Evolutionary conservation across 805 yeast genomes (phyloP), one percentile per base, ranked within the genome.

Genomic region (Blastobotrys mokoenaii): DNA sequence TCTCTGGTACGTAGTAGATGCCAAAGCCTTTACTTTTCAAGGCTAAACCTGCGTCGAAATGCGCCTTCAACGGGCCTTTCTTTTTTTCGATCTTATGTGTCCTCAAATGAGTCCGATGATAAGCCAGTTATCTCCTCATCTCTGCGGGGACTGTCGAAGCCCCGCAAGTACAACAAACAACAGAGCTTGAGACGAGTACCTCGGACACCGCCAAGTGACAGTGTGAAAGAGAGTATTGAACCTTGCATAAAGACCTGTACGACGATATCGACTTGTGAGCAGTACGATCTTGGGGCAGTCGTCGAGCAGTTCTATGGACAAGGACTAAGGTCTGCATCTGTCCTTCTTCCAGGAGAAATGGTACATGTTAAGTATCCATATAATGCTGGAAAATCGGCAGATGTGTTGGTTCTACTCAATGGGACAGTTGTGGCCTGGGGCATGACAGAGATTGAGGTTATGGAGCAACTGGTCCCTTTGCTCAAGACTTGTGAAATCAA

Each of bases 361-460:
- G 69, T 84, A 0, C 75, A 76, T 47, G 73, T 79, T 44, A 67
- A 66, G 27, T 69, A 62, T 43, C 63, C 66, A 3, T 58, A 58
- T n/a, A 52, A 48, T 16, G 41, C 61, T 10, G 66, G 66, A n/a
- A 55, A 56, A 25, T 40, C 48, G 9, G 63, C 66, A 9, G 89
- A 85, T 52, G 68, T 87, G 2, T 72, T 88, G 65, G 68, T 88
- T 1, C 66, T 89, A 37, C 73, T 79, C 3, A 80, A 82, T 53
- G 97, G 96, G 2, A 77, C 95, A 0, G 66, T 88, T 10, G 86
- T 85, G 11, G 84, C 86, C 0, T 88, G 96, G 95, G 87, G 87
- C 7, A 64, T 85, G 53, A 64, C 68, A 14, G 96, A 89, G 62
- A 58, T 67, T 3, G 64, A 71, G 15, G 66, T 83, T 3, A 44